Conservation (phyloP, 805 yeast species). For the Ogataea populi-albae region DNA sequence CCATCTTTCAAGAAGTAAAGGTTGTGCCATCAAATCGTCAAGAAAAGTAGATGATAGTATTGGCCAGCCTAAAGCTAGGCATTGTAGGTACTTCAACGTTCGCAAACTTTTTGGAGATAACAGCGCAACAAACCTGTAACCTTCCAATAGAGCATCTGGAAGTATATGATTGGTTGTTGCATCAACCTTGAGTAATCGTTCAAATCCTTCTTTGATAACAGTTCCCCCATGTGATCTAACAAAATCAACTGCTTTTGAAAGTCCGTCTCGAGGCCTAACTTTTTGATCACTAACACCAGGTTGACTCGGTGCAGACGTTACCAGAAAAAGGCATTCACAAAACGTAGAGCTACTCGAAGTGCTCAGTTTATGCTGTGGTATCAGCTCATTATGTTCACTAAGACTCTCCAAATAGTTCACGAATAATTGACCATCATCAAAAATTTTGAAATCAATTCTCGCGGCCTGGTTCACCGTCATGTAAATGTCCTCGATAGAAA, state of each 20-base stretch:
- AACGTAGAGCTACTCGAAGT: slow-evolving; percentile 17
- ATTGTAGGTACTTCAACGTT: slow-evolving; percentile 74
- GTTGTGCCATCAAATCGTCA: slow-evolving; percentile 41
- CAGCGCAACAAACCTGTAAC: slow-evolving; percentile 58
- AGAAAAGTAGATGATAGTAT: slow-evolving; percentile 59
- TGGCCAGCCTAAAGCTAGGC: slow-evolving; percentile 85
- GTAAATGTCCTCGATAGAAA: slow-evolving; percentile 31
- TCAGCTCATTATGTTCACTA: slow-evolving; percentile 1
- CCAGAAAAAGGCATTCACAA: slow-evolving; percentile 36
- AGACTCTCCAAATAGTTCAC: slow-evolving; percentile 9
- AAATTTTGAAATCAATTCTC: slow-evolving; percentile 16
- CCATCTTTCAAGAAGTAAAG: slow-evolving; percentile 18
- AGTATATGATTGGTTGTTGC: neutral
- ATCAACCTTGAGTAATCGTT: slow-evolving; percentile 4
- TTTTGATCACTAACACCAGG: slow-evolving; percentile 16
- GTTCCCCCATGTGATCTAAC: slow-evolving; percentile 45
- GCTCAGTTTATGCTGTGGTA: neutral
- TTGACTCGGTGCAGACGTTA: slow-evolving; percentile 26
- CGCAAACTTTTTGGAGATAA: slow-evolving; percentile 57
- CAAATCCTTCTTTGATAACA: slow-evolving; percentile 28
- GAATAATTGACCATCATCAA: slow-evolving; percentile 15
- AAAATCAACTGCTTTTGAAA: slow-evolving; percentile 31
- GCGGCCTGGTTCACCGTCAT: slow-evolving; percentile 36
- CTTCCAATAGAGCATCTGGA: slow-evolving; percentile 2
- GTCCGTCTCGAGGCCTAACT: slow-evolving; percentile 16